Percentiles rank a stretch among this genome's conserved stretches.
phyloP scores from a whole-genome alignment of 1,284 basidiomycete species.

The Macrocystidia cucumis region DNA sequence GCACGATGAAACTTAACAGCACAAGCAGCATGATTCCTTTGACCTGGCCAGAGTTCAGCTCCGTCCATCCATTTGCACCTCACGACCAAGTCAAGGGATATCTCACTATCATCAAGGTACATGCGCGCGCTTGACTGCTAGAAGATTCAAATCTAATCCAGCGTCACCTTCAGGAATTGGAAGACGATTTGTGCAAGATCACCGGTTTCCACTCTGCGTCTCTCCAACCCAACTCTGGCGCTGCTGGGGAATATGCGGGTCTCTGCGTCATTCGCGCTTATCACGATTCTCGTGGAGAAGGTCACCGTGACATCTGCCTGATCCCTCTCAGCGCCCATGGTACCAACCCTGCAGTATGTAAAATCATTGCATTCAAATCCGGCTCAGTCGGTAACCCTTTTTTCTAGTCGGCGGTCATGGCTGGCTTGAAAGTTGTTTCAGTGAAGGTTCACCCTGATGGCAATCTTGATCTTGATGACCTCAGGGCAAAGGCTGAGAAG shows the following conservation, averaged over 20 bases:
- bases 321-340: slow-evolving; percentile 96
- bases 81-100: slow-evolving; percentile 89
- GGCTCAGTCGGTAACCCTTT: slow-evolving; percentile 6
- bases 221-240: slow-evolving; percentile 96
- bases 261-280: slow-evolving; percentile 92
- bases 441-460: slow-evolving; percentile 88
- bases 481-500: slow-evolving; percentile 82
- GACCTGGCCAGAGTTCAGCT: slow-evolving; percentile 88
- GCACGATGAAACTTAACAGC: slow-evolving; percentile 96
- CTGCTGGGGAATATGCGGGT: slow-evolving; percentile 94
- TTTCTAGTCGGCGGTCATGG: slow-evolving; percentile 87
- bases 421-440: slow-evolving; percentile 92
- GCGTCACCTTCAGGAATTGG: slow-evolving; percentile 62
- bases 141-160: neutral
- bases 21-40: slow-evolving; percentile 96
- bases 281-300: slow-evolving; percentile 83
- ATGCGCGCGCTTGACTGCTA: neutral
- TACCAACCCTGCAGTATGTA: slow-evolving; percentile 85
- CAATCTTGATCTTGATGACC: slow-evolving; percentile 83
- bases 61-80: slow-evolving; percentile 91
- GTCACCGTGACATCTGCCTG: slow-evolving; percentile 85
- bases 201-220: slow-evolving; percentile 95
- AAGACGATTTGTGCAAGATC: slow-evolving; percentile 85
- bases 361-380: slow-evolving; percentile 2
- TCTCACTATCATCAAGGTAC: slow-evolving; percentile 70